Percentiles rank a stretch among this genome's conserved stretches.
phyloP scores from a whole-genome alignment of 2,329 filamentous ascomycete species.

The Aspergillus felis region DNA sequence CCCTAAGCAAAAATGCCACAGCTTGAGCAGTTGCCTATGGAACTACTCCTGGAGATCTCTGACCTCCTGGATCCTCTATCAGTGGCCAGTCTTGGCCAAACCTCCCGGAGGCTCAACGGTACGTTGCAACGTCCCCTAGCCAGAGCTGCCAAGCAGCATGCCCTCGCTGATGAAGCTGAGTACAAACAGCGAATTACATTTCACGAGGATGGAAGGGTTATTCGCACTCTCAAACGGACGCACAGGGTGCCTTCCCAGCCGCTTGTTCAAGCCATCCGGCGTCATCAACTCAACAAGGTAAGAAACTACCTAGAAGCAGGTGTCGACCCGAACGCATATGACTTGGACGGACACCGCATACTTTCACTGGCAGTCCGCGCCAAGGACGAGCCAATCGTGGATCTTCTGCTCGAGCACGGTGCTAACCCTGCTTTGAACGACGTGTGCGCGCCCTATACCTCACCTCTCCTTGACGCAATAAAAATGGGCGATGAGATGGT shows the following conservation, averaged over 20 bases:
- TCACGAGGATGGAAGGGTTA: neutral
- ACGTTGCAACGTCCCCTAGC: neutral
- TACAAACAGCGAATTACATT: constrained; percentile 3
- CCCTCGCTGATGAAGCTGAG: neutral
- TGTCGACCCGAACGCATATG: constrained; percentile 8
- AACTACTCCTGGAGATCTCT: neutral
- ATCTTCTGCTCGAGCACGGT: constrained; percentile 6
- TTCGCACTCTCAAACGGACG: neutral
- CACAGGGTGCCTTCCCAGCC: neutral
- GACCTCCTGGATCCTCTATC: neutral
- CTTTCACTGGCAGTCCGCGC: constrained; percentile 1
- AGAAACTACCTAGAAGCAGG: neutral
- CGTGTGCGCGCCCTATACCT: neutral
- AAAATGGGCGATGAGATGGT: neutral
- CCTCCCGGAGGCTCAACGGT: neutral
- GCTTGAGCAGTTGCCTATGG: neutral
- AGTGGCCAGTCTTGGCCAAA: neutral
- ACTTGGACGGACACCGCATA: constrained; percentile 2
- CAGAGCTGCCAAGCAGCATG: neutral
- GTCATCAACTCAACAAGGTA: neutral
- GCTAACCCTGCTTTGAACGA: constrained; percentile 2
- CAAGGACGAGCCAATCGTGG: neutral
- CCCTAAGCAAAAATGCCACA: neutral
- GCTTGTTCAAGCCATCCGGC: neutral
- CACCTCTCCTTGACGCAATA: neutral